Base-by-base conservation (phyloP, 352 stramenopile genomes). In the Pythium aquatile region DNA sequence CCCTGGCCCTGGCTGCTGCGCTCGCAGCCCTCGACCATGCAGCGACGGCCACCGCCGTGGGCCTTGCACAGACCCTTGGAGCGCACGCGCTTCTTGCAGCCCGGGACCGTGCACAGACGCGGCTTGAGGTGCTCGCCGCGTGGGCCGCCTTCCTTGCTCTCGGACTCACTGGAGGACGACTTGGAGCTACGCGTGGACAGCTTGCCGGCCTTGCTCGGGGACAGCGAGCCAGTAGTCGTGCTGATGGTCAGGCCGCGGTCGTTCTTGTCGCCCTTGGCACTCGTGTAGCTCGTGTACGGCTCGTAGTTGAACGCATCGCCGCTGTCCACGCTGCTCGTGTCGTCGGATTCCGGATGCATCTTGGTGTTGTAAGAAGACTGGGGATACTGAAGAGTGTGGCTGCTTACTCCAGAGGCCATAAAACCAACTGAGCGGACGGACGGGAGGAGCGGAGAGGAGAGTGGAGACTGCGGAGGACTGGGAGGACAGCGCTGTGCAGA, bases 61-160 rank as follows among this genome's bases (percentile, higher is more conserved):
- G 84, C 84, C 63, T 93, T 95, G 73, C 86, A 95, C 1, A 95
- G 71, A 1, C 86, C 86, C 73, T 93, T 92, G 46, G 84, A 93
- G 29, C 85, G 84, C 63, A 93, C 83, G 46, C 83, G 82, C 73
- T 94, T 95, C 60, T 90, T 89, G 72, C 87, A 94, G 53, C 81
- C 79, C 0, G 86, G 84, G 73, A 92, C 90, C 33, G 81, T 93
- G 68, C 86, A 95, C 14, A 91, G 74, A 7, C 85, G 83, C 30
- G 81, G 87, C 78, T 92, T 92, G 65, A 92, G 79, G 49, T 78
- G 69, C 35, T 92, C 83, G 17, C 79, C 79, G 40, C 79, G 81
- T 6, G 40, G 46, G 6, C 44, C 48, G 16, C 61, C 58, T n/a
- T 60, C 48, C 6, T 74, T 55, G 20, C 55, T 30, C 20, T 66